Evolutionary conservation across 106 monocot genomes (phyloP).

Genomic region (Dendrobium officinale): DNA sequence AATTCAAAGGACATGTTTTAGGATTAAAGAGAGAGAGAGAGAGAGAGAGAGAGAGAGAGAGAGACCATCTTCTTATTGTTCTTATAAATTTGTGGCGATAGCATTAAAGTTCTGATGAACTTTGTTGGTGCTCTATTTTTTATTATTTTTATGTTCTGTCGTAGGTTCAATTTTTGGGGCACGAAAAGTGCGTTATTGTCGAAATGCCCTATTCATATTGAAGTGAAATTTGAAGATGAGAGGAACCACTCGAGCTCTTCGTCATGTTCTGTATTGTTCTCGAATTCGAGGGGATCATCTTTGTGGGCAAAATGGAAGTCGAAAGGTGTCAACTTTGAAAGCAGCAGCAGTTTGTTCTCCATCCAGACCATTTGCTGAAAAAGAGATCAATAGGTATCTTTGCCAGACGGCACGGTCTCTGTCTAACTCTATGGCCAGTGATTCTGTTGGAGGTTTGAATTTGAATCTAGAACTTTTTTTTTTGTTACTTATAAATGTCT

Average conservation of each 20-base stretch:
- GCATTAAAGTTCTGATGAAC: not conserved
- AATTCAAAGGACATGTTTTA: not conserved
- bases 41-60: not conserved
- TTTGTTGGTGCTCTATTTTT: not conserved
- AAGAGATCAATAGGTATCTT: slow-evolving; percentile 12
- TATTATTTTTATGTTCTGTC: not conserved
- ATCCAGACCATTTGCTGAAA: not conserved
- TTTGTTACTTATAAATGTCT: not conserved
- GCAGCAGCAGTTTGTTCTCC: slow-evolving; percentile 7
- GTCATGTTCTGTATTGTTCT: slow-evolving; percentile 14
- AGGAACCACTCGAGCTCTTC: slow-evolving; percentile 21
- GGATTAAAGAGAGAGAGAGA: not conserved
- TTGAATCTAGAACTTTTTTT: not conserved
- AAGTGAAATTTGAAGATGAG: slow-evolving; percentile 23
- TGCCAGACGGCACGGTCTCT: slow-evolving; percentile 6
- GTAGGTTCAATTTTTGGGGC: not conserved
- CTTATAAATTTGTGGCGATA: not conserved
- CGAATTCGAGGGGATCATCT: slow-evolving; percentile 1
- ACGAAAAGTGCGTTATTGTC: not conserved
- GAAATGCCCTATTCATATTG: not conserved
- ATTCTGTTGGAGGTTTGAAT: slow-evolving; percentile 22
- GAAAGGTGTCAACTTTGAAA: slow-evolving; percentile 7
- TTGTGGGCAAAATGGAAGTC: not conserved
- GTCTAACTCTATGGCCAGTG: slow-evolving; percentile 8
- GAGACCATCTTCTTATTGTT: not conserved